Evolutionary conservation across 73 alveolate genomes (phyloP), one percentile per base, ranked within the genome.

Genomic region (Paramecium sonneborni): DNA sequence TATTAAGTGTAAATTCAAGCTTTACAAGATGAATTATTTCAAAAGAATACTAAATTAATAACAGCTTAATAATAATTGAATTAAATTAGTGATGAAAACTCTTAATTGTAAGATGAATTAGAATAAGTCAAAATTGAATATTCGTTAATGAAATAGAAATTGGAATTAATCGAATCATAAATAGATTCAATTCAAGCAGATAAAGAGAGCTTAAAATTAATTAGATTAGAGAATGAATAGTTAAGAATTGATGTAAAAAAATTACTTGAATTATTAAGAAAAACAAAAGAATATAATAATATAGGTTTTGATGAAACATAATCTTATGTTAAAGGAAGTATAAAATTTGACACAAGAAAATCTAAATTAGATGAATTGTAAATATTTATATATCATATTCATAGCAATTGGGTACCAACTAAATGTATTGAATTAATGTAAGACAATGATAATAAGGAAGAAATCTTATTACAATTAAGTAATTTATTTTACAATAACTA

Each of bases 251-350:
- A 79, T 79, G 76, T 79, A 10, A 79, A 79, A 79, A 79, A 41
- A 79, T 44, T 79, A 41, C 41, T 79, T 21, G 90, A 79, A 41
- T 34, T 79, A 38, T 26, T 79, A 23, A 79, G 55, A 46, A 79
- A 38, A 41, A 79, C 90, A 41, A 79, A 79, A 26, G 90, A 79
- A 41, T 79, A 43, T 46, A 44, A 34, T n/a, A 79, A 21, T 21
- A 43, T 79, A 7, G 90, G 76, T 11, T 20, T 79, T 79, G 90
- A 79, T 79, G 90, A 79, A 79, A 79, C n/a, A 18, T 44, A 79
- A 44, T 24, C 72, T 8, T 79, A 24, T 43, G 35, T 79, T 46
- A 79, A 79, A 79, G 90, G 90, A 8, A 41, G 74, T 39, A 46
- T 30, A 2, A 79, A 79, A 23, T 38, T 24, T 38, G 72, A 79